Evolutionary conservation across 2,329 filamentous ascomycete species (phyloP), one percentile per base, ranked within the genome.

Genomic region (Anthostomella pinea): DNA sequence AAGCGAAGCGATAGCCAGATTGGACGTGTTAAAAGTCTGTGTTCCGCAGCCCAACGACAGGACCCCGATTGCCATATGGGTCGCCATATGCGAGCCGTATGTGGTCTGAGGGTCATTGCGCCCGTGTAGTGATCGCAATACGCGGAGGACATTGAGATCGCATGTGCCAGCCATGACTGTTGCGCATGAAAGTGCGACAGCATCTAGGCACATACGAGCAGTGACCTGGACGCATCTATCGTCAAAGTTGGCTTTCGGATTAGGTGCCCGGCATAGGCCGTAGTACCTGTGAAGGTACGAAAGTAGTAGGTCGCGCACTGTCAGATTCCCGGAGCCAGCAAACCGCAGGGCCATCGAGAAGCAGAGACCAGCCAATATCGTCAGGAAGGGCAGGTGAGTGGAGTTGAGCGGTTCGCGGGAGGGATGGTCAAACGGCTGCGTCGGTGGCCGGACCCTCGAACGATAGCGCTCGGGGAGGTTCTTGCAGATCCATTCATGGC

Each of bases 101-200:
- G 90, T 84, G 0, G 85, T 91, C 23, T 93, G 87, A 1, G 77
- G 68, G 39, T 95, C 86, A 35, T 90, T 81, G 11, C 90, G 82
- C 15, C 90, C 91, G 59, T 98, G 94, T 24, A 98, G 76, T 11
- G 86, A 81, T 11, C 93, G 84, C 20, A 98, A 73, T 10, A 91
- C 83, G 15, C 93, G 83, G 52, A 97, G 85, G 2, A 95, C 82
- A 2, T 78, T 67, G 14, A 98, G 69, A 56, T 98, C 94, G 24
- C 94, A 93, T 0, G 89, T 95, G 18, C 93, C 93, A 5, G 94
- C 89, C 91, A 97, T 97, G 33, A 97, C 87, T 2, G 85, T 87
- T 1, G 93, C 83, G 15, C 81, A 79, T 5, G 89, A 85, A 5
- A 98, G 69, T 1, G 87, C 87, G 8, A 96, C 66, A 3, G 94